Base-by-base conservation (phyloP, 2,329 filamentous ascomycete species). In the Calonectria leucothoes region DNA sequence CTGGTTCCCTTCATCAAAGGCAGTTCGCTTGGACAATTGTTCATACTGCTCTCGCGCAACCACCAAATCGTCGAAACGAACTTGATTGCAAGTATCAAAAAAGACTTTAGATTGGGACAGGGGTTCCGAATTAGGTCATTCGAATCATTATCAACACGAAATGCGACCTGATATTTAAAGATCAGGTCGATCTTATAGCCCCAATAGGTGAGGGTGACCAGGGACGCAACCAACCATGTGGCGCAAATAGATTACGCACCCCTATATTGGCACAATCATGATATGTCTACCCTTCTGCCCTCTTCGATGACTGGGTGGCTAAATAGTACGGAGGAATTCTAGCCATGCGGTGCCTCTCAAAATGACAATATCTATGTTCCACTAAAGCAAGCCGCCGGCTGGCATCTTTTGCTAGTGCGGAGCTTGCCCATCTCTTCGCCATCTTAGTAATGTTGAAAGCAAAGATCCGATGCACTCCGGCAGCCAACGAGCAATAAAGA, bases 1-100 rank as follows among this genome's bases (percentile, higher is more conserved):
- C 72, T 59, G 69, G 66, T 69, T 45, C 70, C 27, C 51, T 69
- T 72, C 70, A 65, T 70, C 70, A 63, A 61, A 57, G 39, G 57
- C 63, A 70, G 70, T 59, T 76, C 69, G 57, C 61, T 61, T 71
- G 59, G 35, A 42, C 51, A 20, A 42, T 45, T 37, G 27, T 51
- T 25, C 31, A 70, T 31, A 39, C 61, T 55, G 11, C 33, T 61
- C 25, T 42, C 31, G 31, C 66, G 25, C 63, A 23, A 69, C 31
- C 31, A 31, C 42, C 52, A 49, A 33, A 59, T 69, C 63, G 59
- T 51, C 57, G 59, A 66, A n/a, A 57, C 49, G 39, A 12, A 31
- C 49, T 29, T 49, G 52, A 52, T 10, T 39, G 49, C 31, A 48
- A 23, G 35, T 49, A 37, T 66, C 55, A 51, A 20, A 42, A 55